Conservation (phyloP, 2,329 filamentous ascomycete species). For the Fusarium nodosum region DNA sequence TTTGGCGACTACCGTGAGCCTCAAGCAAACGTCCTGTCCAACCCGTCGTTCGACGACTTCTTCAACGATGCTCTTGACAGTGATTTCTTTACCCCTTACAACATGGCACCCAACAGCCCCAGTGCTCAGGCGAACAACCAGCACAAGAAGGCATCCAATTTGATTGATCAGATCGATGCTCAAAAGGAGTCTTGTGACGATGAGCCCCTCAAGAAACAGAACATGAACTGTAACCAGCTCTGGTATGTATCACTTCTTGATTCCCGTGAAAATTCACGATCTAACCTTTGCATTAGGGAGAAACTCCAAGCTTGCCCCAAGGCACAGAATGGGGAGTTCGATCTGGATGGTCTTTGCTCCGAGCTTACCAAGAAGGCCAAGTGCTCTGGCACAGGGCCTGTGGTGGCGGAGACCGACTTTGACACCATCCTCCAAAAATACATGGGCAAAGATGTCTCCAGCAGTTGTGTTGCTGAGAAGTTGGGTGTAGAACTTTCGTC, state of each 20-base stretch:
- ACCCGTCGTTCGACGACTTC: conserved; percentile 78
- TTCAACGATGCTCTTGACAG: conserved; percentile 83
- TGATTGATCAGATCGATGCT: conserved; percentile 83
- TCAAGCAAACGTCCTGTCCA: conserved; percentile 81
- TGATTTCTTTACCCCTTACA: conserved; percentile 86
- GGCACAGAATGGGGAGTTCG: conserved; percentile 90
- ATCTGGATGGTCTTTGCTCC: conserved; percentile 91
- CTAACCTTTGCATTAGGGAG: conserved; percentile 76
- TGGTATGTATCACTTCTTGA: conserved; percentile 73
- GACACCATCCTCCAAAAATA: conserved; percentile 80
- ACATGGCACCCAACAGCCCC: conserved; percentile 68
- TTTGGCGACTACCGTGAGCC: conserved; percentile 95
- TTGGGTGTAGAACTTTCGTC: conserved; percentile 70
- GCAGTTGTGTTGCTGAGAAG: conserved; percentile 56
- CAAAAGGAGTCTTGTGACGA: conserved; percentile 78
- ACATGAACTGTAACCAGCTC: conserved; percentile 90
- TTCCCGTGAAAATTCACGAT: not conserved
- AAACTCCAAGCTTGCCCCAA: conserved; percentile 88
- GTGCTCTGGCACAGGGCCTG: conserved; percentile 90
- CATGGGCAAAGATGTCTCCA: conserved; percentile 61
- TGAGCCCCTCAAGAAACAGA: conserved; percentile 67
- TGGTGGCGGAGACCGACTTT: conserved; percentile 90
- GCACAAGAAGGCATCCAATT: conserved; percentile 69
- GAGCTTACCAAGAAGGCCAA: conserved; percentile 96
- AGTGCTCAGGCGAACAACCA: conserved; percentile 45